Percentiles rank a stretch among this genome's conserved stretches.
These are phyloP conservation scores for Dissophora ornata DNA, from an alignment of 192 early-diverging fungal species.

Conservation along the genomic window DNA sequence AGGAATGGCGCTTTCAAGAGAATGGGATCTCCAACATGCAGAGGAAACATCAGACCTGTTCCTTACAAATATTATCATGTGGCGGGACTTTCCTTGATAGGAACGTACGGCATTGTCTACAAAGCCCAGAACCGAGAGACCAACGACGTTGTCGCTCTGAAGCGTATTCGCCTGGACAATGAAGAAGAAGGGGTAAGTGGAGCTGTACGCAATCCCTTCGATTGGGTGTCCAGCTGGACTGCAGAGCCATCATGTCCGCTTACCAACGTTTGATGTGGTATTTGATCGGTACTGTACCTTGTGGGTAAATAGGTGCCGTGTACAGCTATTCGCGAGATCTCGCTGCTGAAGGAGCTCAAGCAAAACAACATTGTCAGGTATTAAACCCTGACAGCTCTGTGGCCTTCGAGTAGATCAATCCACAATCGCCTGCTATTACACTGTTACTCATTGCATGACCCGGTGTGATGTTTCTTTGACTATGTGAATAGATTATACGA, in stretches of 20 bases:
- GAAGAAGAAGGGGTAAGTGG: constrained; percentile 88
- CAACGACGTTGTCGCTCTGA: constrained; percentile 96
- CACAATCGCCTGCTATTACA: background rate
- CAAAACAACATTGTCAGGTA: constrained; percentile 88
- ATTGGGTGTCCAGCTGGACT: background rate
- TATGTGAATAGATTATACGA: constrained; percentile 80
- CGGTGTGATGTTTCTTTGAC: background rate
- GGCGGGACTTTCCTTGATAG: constrained; percentile 35
- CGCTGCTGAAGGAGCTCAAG: constrained; percentile 84
- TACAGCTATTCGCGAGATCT: constrained; percentile 89
- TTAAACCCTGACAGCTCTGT: no score
- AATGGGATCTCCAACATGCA: no score
- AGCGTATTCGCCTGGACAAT: constrained; percentile 91
- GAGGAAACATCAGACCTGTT: background rate
- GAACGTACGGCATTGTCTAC: constrained; percentile 99
- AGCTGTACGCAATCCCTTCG: background rate
- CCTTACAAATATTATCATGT: no score
- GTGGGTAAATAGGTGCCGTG: constrained; percentile 79
- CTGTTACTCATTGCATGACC: no score
- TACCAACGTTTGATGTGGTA: no score
- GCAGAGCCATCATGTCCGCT: no score
- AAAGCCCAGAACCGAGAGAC: constrained; percentile 97
- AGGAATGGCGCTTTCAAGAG: no score
- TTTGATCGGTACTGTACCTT: no score
- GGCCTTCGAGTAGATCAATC: background rate